Evolutionary conservation across 139 green algal species (phyloP).

Genomic region (Chlorella vulgaris): DNA sequence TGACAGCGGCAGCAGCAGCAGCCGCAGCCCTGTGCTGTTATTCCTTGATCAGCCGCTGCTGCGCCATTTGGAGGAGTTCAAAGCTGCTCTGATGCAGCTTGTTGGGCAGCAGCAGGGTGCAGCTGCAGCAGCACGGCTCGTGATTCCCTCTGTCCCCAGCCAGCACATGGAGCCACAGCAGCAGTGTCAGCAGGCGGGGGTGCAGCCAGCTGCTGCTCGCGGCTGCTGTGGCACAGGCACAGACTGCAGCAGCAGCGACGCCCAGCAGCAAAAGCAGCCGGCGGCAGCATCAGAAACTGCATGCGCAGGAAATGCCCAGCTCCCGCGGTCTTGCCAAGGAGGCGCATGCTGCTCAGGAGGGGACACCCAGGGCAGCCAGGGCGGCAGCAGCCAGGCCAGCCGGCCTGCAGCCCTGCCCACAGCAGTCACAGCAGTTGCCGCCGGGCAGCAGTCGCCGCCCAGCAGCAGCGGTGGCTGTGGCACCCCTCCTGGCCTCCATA

Average conservation of each 20-base stretch:
- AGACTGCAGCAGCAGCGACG: too few species aligned
- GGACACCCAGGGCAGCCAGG: too few species aligned
- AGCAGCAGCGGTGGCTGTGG: background rate
- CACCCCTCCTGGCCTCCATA: constrained; percentile 1
- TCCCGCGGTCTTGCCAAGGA: too few species aligned
- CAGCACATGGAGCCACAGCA: constrained; percentile 37
- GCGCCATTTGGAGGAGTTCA: constrained; percentile 40
- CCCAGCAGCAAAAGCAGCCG: too few species aligned
- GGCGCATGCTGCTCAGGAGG: too few species aligned
- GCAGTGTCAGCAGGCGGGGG: constrained; percentile 11
- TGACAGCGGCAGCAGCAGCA: constrained; percentile 2
- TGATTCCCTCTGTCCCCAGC: constrained; percentile 16
- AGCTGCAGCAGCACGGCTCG: background rate
- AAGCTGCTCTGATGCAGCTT: background rate
- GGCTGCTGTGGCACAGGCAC: too few species aligned
- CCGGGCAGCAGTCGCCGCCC: background rate
- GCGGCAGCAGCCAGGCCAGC: too few species aligned
- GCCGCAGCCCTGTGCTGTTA: constrained; percentile 39
- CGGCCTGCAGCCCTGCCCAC: too few species aligned
- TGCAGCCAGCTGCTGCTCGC: background rate
- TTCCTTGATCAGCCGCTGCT: constrained; percentile 66
- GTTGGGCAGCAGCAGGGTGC: background rate
- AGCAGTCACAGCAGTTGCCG: background rate
- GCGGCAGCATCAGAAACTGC: too few species aligned
- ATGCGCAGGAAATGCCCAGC: too few species aligned